Conservation (phyloP, 371 early-diverging fungal species). For the Nematocida major region DNA sequence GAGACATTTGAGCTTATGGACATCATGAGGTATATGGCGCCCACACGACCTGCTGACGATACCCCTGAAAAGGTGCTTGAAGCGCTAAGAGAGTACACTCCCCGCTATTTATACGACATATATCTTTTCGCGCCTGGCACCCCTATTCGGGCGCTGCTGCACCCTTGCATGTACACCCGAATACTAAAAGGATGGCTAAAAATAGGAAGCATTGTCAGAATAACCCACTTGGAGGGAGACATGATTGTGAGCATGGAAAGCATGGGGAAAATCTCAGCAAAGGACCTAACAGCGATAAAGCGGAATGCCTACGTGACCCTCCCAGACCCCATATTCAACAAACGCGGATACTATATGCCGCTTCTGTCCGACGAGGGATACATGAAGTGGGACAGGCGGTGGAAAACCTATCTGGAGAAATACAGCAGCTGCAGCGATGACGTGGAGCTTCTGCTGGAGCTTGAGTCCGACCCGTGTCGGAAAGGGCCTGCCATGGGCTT, state of each 20-base stretch:
- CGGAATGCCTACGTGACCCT: conserved; percentile 7
- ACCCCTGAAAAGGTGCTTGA: background rate
- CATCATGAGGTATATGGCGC: conserved; percentile 37
- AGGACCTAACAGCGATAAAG: conserved; percentile 8
- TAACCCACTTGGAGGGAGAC: conserved; percentile 1
- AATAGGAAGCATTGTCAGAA: conserved; percentile 14
- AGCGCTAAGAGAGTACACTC: background rate
- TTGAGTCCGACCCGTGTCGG: too few relatives aligned
- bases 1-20: conserved; percentile 26
- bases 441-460: background rate
- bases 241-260: conserved; percentile 29
- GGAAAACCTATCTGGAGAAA: conserved; percentile 17
- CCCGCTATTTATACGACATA: conserved; percentile 13
- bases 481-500: too few relatives aligned
- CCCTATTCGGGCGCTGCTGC: conserved; percentile 37
- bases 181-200: conserved; percentile 40
- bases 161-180: conserved; percentile 23
- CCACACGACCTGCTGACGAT: background rate
- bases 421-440: background rate
- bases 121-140: background rate
- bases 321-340: conserved; percentile 23
- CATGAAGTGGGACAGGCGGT: conserved; percentile 28
- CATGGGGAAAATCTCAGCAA: background rate
- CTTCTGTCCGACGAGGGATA: conserved; percentile 35
- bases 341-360: conserved; percentile 24